A percentile compares a stretch with the other conserved stretches of the same genome.
These are phyloP conservation scores for Mediolabrus comicus DNA, from an alignment of 108 stramenopile genomes.

Conservation along the genomic window DNA sequence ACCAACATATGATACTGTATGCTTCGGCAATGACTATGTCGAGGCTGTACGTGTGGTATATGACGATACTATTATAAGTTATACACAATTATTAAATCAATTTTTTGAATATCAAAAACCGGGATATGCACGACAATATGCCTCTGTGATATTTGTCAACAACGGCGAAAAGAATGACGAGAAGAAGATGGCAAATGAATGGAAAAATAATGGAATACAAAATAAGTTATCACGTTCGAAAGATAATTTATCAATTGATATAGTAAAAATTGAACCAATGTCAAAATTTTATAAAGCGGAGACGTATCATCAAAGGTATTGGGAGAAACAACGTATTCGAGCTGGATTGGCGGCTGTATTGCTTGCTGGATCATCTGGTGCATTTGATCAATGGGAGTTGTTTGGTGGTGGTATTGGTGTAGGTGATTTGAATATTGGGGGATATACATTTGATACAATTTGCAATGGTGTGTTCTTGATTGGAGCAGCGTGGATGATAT, in stretches of 20 bases:
- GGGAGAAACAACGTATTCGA: slow-evolving; percentile 72
- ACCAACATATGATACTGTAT: slow-evolving; percentile 68
- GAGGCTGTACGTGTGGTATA: slow-evolving; percentile 50
- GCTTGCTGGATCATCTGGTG: slow-evolving; percentile 40
- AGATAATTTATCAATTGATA: slow-evolving; percentile 44
- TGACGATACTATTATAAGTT: slow-evolving; percentile 58
- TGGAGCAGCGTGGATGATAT: slow-evolving; percentile 31
- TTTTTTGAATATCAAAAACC: slow-evolving; percentile 73
- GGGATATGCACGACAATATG: slow-evolving; percentile 65
- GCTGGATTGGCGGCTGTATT: slow-evolving; percentile 39
- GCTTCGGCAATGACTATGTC: slow-evolving; percentile 43
- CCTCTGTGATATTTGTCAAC: slow-evolving; percentile 69
- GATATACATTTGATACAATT: slow-evolving; percentile 19
- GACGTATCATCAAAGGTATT: slow-evolving; percentile 82
- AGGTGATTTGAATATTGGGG: neutral
- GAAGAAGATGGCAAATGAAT: slow-evolving; percentile 13
- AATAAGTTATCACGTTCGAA: neutral
- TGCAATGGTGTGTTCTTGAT: slow-evolving; percentile 28
- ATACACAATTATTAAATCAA: slow-evolving; percentile 56
- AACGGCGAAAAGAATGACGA: slow-evolving; percentile 24
- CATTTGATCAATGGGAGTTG: slow-evolving; percentile 13
- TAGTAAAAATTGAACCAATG: slow-evolving; percentile 56
- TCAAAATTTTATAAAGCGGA: slow-evolving; percentile 71
- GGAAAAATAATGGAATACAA: slow-evolving; percentile 17
- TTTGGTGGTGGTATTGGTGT: neutral